Conservation (phyloP, 2,329 filamentous ascomycete species). For the Pyrenophora teres region DNA sequence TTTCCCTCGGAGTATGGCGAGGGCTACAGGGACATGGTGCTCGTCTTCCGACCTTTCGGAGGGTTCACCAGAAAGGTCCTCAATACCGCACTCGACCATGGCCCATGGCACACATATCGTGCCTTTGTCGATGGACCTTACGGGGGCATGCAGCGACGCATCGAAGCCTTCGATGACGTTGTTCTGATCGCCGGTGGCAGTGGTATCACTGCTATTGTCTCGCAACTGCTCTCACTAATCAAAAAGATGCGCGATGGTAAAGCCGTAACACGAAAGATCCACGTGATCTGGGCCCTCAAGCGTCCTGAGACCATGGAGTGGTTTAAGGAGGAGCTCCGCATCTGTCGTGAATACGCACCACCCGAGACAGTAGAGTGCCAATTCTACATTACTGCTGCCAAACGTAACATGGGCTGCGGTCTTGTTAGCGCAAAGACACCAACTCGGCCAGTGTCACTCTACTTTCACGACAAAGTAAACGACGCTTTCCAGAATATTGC, state of each 20-base stretch:
- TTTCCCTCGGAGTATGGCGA: slow-evolving; percentile 92
- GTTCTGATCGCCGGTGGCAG: slow-evolving; percentile 93
- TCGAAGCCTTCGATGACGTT: slow-evolving; percentile 91
- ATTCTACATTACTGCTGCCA: slow-evolving; percentile 87
- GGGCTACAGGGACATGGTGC: slow-evolving; percentile 81
- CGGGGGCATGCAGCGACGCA: slow-evolving; percentile 86
- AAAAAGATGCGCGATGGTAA: slow-evolving; percentile 95
- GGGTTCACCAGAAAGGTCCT: slow-evolving; percentile 87
- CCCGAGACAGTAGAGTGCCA: slow-evolving; percentile 89
- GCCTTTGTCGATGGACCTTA: slow-evolving; percentile 95
- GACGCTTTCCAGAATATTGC: slow-evolving; percentile 86
- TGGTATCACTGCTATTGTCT: slow-evolving; percentile 91
- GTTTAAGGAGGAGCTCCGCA: slow-evolving; percentile 93
- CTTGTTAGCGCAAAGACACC: slow-evolving; percentile 58
- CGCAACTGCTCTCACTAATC: slow-evolving; percentile 89
- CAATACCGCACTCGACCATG: slow-evolving; percentile 81
- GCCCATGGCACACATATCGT: slow-evolving; percentile 88
- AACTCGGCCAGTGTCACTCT: slow-evolving; percentile 67
- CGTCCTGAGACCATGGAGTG: slow-evolving; percentile 93
- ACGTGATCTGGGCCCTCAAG: slow-evolving; percentile 93
- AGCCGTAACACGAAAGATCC: slow-evolving; percentile 86
- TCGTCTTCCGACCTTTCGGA: slow-evolving; percentile 89
- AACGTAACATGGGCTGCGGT: slow-evolving; percentile 57
- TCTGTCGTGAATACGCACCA: slow-evolving; percentile 87
- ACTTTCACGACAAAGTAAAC: slow-evolving; percentile 85